A percentile compares a stretch with the other conserved stretches of the same genome.
Evolutionary conservation across 1,284 basidiomycete genomes (phyloP).

Genomic region (Puccinia horiana): DNA sequence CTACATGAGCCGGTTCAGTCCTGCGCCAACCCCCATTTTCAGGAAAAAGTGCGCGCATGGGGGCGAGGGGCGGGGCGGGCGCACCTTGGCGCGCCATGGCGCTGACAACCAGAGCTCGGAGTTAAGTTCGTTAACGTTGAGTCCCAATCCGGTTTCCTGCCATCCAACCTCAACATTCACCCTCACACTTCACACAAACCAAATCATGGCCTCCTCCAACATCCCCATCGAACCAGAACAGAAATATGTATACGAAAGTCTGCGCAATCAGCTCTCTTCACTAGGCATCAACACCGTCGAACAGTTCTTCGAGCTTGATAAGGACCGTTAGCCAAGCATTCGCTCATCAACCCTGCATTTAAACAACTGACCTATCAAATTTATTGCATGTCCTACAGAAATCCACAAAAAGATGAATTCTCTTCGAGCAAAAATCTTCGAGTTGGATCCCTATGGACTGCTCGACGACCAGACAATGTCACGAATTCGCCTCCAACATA

Average conservation of each 20-base stretch:
- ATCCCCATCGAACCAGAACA: slow-evolving; percentile 1
- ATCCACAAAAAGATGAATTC: background rate
- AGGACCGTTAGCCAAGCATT: background rate
- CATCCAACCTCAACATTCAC: no score
- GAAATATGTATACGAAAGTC: background rate
- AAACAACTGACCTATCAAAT: background rate
- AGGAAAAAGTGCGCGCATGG: no score
- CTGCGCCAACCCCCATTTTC: no score
- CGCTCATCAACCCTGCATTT: background rate
- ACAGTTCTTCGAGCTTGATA: background rate
- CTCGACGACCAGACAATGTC: background rate
- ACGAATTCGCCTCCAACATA: background rate
- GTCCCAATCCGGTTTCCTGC: background rate
- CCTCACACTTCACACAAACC: background rate
- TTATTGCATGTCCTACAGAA: background rate
- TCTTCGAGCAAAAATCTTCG: background rate
- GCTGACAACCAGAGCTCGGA: no score
- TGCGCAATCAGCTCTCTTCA: background rate
- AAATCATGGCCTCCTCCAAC: background rate
- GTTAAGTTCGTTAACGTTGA: no score
- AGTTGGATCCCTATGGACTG: background rate
- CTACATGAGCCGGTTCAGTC: no score
- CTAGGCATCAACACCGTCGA: background rate
- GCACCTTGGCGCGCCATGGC: no score
- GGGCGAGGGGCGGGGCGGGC: no score